Evolutionary conservation across 139 green algal genomes (phyloP).

Genomic region (Tetraselmis chui): DNA sequence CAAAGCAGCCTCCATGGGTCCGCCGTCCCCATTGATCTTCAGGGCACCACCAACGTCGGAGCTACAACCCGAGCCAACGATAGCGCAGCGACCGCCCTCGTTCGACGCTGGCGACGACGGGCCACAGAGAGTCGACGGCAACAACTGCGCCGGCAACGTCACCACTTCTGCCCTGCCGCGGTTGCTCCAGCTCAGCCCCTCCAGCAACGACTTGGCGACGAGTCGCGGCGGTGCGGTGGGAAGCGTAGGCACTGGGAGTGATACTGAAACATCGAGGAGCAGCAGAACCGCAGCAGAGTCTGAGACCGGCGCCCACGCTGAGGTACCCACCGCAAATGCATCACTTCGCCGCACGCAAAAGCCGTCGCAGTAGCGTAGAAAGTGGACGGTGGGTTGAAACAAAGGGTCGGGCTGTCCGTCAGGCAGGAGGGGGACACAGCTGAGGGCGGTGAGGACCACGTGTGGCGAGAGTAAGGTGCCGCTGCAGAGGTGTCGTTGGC

Average conservation of each 20-base stretch:
- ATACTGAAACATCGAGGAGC: neutral
- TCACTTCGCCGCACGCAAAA: neutral
- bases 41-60: no score
- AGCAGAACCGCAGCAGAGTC: neutral
- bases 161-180: no score
- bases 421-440: neutral
- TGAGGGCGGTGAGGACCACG: neutral
- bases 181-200: neutral
- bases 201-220: neutral
- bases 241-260: no score
- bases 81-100: no score
- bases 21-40: no score
- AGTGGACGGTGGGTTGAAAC: neutral
- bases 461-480: neutral
- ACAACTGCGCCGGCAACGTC: neutral
- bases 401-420: neutral
- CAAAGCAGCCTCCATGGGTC: no score
- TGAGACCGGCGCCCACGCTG: neutral
- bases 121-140: neutral
- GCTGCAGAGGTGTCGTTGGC: neutral
- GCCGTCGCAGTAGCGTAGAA: neutral
- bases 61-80: no score
- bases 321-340: neutral
- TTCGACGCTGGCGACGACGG: neutral
- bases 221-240: neutral